Evolutionary conservation across 2,329 filamentous ascomycete genomes (phyloP).

Genomic region (Alternaria arborescens): DNA sequence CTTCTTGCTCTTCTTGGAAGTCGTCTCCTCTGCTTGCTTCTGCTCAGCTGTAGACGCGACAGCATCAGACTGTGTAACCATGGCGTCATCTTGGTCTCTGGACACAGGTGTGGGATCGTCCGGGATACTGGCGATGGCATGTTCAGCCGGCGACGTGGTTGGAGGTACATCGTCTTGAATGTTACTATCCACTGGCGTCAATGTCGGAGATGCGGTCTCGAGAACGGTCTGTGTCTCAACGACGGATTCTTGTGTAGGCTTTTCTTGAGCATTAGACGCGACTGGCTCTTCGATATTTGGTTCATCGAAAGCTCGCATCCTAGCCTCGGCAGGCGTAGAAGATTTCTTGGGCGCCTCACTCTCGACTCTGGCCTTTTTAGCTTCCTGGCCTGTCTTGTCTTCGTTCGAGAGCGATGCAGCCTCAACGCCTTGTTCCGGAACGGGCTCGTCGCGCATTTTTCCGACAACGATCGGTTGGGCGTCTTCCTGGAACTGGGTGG

Average conservation of each 20-base stretch:
- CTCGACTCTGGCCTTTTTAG: conserved; percentile 27
- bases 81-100: not conserved
- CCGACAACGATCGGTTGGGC: not conserved
- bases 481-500: not conserved
- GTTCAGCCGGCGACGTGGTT: not conserved
- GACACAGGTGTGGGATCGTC: not conserved
- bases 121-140: not conserved
- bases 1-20: conserved; percentile 34
- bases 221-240: not conserved
- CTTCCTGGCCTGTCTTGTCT: conserved; percentile 4
- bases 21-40: conserved; percentile 10
- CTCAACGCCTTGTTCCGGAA: not conserved
- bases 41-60: conserved; percentile 2
- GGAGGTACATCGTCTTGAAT: conserved; percentile 2
- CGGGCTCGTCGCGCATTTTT: not conserved
- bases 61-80: not conserved
- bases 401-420: conserved; percentile 29
- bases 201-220: conserved; percentile 4
- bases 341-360: conserved; percentile 10
- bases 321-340: conserved; percentile 15
- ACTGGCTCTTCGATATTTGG: not conserved
- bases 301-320: not conserved
- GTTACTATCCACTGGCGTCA: conserved; percentile 6
- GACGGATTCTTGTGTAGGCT: conserved; percentile 4
- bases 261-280: not conserved